Evolutionary conservation across 306 rosid genomes (phyloP).

Genomic region (Elaeagnus macrophylla): DNA sequence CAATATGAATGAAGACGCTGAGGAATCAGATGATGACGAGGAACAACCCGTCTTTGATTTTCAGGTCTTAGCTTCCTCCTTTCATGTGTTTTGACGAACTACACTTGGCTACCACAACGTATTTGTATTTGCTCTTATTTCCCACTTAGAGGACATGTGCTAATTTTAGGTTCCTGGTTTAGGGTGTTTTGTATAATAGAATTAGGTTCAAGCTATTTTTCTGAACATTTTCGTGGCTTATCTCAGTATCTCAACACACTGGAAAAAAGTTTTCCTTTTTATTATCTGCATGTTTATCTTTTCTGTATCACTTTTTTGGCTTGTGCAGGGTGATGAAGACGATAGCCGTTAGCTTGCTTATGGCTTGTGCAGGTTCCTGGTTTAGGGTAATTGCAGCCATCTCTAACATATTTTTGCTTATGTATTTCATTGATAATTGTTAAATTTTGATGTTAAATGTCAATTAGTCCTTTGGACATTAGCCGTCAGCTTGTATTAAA

Average conservation of each 20-base stretch:
- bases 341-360: too few relatives aligned
- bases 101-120: neutral
- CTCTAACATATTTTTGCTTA: neutral
- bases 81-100: neutral
- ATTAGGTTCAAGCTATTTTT: neutral
- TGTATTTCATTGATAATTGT: neutral
- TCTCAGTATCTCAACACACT: neutral
- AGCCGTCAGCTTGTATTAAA: too few relatives aligned
- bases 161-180: neutral
- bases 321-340: constrained; percentile 14
- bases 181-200: neutral
- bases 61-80: constrained; percentile 33
- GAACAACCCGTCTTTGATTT: constrained; percentile 55
- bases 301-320: constrained; percentile 1
- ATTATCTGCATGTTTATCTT: neutral
- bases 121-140: neutral
- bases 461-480: too few relatives aligned
- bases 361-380: too few relatives aligned
- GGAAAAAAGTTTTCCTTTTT: neutral
- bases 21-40: constrained; percentile 60
- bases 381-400: too few relatives aligned
- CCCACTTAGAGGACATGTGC: neutral
- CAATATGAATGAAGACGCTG: constrained; percentile 36
- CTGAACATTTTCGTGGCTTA: neutral
- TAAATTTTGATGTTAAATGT: neutral